Evolutionary conservation across 257 asterid species (phyloP).

Genomic region (Apocynum venetum): DNA sequence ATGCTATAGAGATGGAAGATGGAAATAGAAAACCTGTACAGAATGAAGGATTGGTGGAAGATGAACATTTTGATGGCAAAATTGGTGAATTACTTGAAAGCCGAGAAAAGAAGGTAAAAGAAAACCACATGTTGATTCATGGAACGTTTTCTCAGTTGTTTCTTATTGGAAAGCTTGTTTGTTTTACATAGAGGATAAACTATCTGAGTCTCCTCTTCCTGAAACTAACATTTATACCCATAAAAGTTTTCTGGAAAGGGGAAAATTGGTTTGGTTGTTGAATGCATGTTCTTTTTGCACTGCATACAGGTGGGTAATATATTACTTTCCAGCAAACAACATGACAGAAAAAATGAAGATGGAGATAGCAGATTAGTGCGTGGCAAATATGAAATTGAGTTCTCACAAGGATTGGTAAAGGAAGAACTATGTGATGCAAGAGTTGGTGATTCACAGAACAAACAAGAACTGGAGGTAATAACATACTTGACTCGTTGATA

Average conservation of each 20-base stretch:
- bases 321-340: neutral
- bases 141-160: neutral
- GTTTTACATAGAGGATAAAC: too few relatives aligned
- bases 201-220: too few relatives aligned
- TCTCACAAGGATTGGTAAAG: neutral
- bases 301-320: neutral
- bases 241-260: neutral
- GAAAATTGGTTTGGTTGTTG: neutral
- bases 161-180: neutral
- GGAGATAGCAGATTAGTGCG: too few relatives aligned
- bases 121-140: neutral
- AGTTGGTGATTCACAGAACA: neutral
- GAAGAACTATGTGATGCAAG: neutral
- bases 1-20: neutral
- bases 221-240: neutral
- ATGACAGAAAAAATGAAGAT: neutral
- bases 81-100: neutral
- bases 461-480: neutral
- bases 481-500: neutral
- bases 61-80: neutral
- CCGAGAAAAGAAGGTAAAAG: neutral
- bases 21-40: neutral
- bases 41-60: neutral
- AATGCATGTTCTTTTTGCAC: neutral
- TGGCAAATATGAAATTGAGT: neutral